Base-by-base conservation (phyloP, 192 early-diverging fungal species). In the Podila verticillata region DNA sequence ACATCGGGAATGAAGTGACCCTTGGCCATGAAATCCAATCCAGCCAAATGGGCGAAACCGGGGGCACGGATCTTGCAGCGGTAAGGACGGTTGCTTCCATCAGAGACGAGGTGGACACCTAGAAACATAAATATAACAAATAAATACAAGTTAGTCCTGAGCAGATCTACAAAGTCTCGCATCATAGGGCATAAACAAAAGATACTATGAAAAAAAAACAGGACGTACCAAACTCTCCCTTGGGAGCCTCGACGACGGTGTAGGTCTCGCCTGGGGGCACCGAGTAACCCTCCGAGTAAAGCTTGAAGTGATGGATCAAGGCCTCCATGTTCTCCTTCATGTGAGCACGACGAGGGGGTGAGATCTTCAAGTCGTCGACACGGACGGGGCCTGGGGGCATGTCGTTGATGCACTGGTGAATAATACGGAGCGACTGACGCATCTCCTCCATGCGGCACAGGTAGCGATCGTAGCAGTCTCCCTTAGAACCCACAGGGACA, bases 251-350 rank as follows among this genome's bases (percentile, higher is more conserved):
- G 78, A 98, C 93, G 13, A 91, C 96, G 24, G 96, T 96, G 87
- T 99, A 99, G 7, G 97, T 98, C 86, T 99, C 98, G 44, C 98
- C 98, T 35, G 94, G 84, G 26, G 98, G 98, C 30, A 99, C 98
- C 49, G 96, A 91, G 88, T 92, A 99, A 47, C 98, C 98, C 86
- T 99, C 98, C n/a, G 95, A 96, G 86, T 96, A 99, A 34, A 98
- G 87, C 87, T 99, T 99, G 85, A 99, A 99, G 86, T 99, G 98
- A 82, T 97, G 96, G 71, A 99, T 99, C 61, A 99, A 85, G 7
- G 96, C 95, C 84, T 99, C 98, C 98, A 99, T 99, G 84, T 92
- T 93, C 86, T 97, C 93, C 91, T 99, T 99, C 98, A 99, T 99
- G 75, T 87, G 84, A 22, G 91, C 90, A 66, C 98, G 92, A 29